Conservation (phyloP, 2,329 filamentous ascomycete species). For the Arthroderma sp. region DNA sequence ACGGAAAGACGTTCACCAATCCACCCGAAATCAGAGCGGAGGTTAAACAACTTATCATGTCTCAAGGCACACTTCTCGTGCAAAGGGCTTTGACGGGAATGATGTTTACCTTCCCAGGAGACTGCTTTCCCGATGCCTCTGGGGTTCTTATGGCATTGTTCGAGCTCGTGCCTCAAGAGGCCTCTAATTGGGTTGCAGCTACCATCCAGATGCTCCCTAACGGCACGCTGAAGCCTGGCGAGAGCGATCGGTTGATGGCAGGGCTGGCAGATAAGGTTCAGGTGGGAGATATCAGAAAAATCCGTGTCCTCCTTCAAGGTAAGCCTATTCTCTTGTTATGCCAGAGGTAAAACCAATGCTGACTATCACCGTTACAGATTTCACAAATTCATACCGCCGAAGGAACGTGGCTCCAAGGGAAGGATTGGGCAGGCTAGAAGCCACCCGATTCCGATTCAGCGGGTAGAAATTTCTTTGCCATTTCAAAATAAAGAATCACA, state of each 20-base stretch:
- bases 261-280: slow-evolving; percentile 69
- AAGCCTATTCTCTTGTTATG: slow-evolving; percentile 2
- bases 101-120: slow-evolving; percentile 97
- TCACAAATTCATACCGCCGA: slow-evolving; percentile 85
- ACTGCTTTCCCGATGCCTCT: slow-evolving; percentile 89
- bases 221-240: slow-evolving; percentile 65
- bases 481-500: no score
- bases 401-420: slow-evolving; percentile 92
- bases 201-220: slow-evolving; percentile 74
- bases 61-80: slow-evolving; percentile 63
- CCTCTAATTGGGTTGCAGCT: slow-evolving; percentile 66
- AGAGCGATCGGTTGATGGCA: slow-evolving; percentile 66
- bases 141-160: slow-evolving; percentile 85
- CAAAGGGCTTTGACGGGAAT: slow-evolving; percentile 90
- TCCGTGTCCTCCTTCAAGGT: slow-evolving; percentile 66
- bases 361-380: slow-evolving; percentile 43
- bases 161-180: slow-evolving; percentile 68
- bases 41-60: slow-evolving; percentile 57
- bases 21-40: slow-evolving; percentile 57
- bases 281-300: slow-evolving; percentile 58
- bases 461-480: slow-evolving; percentile 26
- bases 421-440: slow-evolving; percentile 75
- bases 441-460: slow-evolving; percentile 70
- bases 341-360: neutral
- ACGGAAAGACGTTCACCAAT: slow-evolving; percentile 47